Conservation (phyloP, 768 basidiomycete species). For the Boletus vermiculosoides region DNA sequence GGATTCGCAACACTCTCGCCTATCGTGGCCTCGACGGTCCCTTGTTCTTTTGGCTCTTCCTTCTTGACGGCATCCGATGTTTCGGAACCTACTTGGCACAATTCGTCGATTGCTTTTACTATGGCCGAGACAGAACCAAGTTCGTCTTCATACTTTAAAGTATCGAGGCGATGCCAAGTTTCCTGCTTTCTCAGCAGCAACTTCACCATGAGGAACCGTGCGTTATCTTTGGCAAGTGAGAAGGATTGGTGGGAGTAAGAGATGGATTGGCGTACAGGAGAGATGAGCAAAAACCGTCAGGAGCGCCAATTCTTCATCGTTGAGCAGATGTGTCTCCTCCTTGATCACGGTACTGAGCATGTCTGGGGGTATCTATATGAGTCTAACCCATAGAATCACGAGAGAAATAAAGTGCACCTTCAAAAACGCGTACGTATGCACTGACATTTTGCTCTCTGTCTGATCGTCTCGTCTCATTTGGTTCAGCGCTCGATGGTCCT, state of each 20-base stretch:
- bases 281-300: constrained; percentile 43
- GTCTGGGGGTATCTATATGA: constrained; percentile 36
- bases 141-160: constrained; percentile 43
- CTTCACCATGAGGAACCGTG: constrained; percentile 62
- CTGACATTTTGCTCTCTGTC: constrained; percentile 16
- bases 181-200: constrained; percentile 59
- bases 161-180: constrained; percentile 50
- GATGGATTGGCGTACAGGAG: constrained; percentile 43
- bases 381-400: not conserved
- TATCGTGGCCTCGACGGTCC: constrained; percentile 37
- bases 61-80: constrained; percentile 8
- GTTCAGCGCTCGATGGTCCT: constrained; percentile 12
- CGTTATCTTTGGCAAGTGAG: constrained; percentile 41
- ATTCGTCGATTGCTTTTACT: constrained; percentile 41
- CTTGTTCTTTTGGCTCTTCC: constrained; percentile 25
- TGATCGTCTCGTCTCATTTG: constrained; percentile 1
- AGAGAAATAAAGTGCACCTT: constrained; percentile 20
- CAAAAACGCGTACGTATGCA: constrained; percentile 30
- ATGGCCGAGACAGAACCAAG: constrained; percentile 41
- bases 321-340: constrained; percentile 54
- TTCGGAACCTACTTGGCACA: constrained; percentile 33
- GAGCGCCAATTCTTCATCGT: constrained; percentile 43
- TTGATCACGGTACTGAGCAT: constrained; percentile 54
- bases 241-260: not conserved
- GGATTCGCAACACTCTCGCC: constrained; percentile 22